Percentiles rank a stretch among this genome's conserved stretches.
Conservation (phyloP, 1,139 yeast genomes). For the Saccharomyces pastorianus region DNA sequence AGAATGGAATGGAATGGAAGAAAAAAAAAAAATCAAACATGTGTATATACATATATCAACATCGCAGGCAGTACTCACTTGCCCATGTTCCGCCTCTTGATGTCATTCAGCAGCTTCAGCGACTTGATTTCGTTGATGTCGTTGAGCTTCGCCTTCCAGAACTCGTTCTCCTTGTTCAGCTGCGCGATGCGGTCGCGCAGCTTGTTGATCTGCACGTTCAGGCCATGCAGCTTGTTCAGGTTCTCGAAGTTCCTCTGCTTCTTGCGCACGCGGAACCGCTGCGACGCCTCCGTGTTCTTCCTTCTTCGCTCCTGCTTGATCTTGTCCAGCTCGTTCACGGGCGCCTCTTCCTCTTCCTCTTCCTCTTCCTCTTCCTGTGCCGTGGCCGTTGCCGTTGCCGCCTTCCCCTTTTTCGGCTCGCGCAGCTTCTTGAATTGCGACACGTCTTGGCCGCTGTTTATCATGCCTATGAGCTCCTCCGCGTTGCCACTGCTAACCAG, state of each 20-base stretch:
- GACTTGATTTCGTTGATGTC: slow-evolving; percentile 27
- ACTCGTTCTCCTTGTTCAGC: slow-evolving; percentile 23
- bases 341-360: too few species aligned
- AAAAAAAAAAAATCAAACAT: neutral
- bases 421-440: neutral
- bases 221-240: slow-evolving; percentile 14
- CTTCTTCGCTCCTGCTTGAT: slow-evolving; percentile 14
- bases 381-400: neutral
- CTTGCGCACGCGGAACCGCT: slow-evolving; percentile 27
- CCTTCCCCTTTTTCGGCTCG: neutral
- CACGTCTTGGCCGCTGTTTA: slow-evolving; percentile 16
- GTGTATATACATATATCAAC: too few species aligned
- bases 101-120: slow-evolving; percentile 20
- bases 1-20: too few species aligned
- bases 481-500: slow-evolving; percentile 27
- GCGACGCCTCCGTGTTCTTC: slow-evolving; percentile 28
- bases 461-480: slow-evolving; percentile 23
- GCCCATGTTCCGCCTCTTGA: slow-evolving; percentile 15
- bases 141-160: slow-evolving; percentile 24
- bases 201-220: slow-evolving; percentile 19
- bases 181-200: slow-evolving; percentile 20
- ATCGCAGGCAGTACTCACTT: neutral
- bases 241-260: slow-evolving; percentile 24
- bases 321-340: neutral
- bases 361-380: neutral